phyloP scores from a whole-genome alignment of 371 early-diverging fungal species.

The Mucor velutinosus region DNA sequence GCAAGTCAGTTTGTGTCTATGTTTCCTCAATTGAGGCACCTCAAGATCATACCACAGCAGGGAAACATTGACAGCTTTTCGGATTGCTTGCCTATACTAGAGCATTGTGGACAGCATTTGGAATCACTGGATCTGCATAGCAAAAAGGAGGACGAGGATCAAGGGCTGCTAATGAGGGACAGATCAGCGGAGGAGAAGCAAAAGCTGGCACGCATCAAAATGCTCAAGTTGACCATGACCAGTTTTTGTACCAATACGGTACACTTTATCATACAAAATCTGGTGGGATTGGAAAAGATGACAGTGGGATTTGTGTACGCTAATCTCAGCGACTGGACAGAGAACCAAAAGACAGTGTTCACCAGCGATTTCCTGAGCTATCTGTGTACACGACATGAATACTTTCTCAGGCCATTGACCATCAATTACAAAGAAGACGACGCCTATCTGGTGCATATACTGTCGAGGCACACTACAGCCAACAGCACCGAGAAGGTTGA shows the following conservation, averaged over 20 bases:
- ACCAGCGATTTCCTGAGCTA: neutral
- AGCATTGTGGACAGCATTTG: neutral
- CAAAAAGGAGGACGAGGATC: neutral
- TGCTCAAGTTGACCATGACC: neutral
- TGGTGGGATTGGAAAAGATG: neutral
- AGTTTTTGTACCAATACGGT: conserved; percentile 2
- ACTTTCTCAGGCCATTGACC: neutral
- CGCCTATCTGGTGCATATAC: neutral
- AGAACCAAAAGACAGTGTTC: neutral
- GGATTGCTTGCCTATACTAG: neutral
- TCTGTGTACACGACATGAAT: neutral
- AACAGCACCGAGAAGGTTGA: neutral
- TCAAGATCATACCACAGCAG: conserved; percentile 7
- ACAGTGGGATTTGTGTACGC: neutral
- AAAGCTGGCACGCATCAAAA: neutral
- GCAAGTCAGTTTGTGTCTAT: neutral
- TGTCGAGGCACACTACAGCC: neutral
- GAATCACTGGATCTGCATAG: neutral
- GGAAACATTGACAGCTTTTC: conserved; percentile 1
- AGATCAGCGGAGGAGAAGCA: neutral
- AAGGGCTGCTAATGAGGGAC: neutral
- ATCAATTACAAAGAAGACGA: conserved; percentile 11
- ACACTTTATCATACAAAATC: neutral
- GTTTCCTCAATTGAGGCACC: conserved; percentile 6
- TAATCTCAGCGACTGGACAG: conserved; percentile 4